Percentiles rank a stretch among this genome's conserved stretches.
Conservation (phyloP, 129 eudicot genomes). For the Flaveria bidentis region DNA sequence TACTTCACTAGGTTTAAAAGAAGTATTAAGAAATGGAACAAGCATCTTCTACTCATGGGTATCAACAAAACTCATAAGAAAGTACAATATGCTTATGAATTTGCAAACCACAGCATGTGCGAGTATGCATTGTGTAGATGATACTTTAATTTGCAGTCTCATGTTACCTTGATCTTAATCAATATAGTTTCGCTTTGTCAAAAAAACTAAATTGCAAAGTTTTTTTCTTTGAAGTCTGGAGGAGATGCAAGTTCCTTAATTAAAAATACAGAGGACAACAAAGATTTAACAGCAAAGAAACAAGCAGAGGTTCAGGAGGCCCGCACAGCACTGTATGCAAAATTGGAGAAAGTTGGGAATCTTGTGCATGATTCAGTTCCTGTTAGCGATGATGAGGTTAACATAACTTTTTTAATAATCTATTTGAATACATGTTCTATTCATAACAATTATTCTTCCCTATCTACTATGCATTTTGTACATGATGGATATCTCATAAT, state of each 20-base stretch:
- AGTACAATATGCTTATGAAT: not conserved
- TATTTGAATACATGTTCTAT: not conserved
- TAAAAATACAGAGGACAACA: conserved; percentile 61
- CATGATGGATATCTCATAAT: not conserved
- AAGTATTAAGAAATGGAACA: not conserved
- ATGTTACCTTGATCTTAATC: not conserved
- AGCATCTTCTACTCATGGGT: not conserved
- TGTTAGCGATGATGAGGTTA: conserved; percentile 79
- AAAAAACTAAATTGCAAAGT: conserved; percentile 6
- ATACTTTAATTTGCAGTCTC: not conserved
- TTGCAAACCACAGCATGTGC: not conserved
- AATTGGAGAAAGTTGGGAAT: conserved; percentile 65
- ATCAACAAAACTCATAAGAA: not conserved
- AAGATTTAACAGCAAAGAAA: conserved; percentile 48
- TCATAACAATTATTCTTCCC: not conserved
- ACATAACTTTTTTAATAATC: not conserved
- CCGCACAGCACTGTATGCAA: conserved; percentile 47
- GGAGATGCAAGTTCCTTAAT: conserved; percentile 64
- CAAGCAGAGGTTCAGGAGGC: conserved; percentile 72
- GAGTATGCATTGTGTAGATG: not conserved
- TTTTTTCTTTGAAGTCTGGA: conserved; percentile 47
- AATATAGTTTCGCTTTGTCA: not conserved
- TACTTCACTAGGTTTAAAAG: too few species aligned
- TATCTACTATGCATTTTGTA: not conserved
- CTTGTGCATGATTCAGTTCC: conserved; percentile 98